Percentiles rank a stretch among this genome's conserved stretches.
Evolutionary conservation across 139 green algal species (phyloP).

Genomic region (Chlorella sorokiniana): DNA sequence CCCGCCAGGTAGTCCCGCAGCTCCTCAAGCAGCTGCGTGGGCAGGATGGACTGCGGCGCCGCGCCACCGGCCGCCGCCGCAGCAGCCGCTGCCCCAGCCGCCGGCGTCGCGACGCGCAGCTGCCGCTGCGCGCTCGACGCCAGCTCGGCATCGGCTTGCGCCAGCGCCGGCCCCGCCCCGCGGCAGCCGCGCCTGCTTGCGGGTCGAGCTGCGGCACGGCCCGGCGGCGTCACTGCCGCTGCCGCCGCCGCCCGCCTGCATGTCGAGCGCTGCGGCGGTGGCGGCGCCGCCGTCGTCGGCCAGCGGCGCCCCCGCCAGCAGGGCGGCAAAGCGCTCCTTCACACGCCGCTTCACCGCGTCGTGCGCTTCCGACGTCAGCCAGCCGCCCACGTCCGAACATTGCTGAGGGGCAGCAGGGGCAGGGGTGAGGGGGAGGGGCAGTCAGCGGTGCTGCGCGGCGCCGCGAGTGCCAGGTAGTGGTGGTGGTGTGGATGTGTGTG

Average conservation of each 20-base stretch:
- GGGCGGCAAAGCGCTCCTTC: constrained; percentile 21
- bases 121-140: neutral
- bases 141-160: neutral
- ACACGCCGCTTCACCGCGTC: constrained; percentile 19
- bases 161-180: too few relatives aligned
- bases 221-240: too few relatives aligned
- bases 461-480: neutral
- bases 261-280: neutral
- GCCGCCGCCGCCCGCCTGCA: neutral
- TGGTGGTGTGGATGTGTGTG: neutral
- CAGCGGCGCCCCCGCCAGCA: constrained; percentile 10
- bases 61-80: neutral
- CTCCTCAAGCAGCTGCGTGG: neutral
- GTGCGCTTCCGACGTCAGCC: neutral
- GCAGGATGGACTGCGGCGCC: neutral
- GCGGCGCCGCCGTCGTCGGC: neutral
- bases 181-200: neutral
- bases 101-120: neutral
- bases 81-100: neutral
- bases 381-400: constrained; percentile 29
- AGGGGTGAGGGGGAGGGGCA: neutral
- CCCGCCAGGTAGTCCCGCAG: constrained; percentile 11
- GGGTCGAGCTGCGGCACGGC: too few relatives aligned
- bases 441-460: neutral
- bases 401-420: constrained; percentile 5